Conservation (phyloP, 148 eudicot genomes). For the Amaranthus palmeri region DNA sequence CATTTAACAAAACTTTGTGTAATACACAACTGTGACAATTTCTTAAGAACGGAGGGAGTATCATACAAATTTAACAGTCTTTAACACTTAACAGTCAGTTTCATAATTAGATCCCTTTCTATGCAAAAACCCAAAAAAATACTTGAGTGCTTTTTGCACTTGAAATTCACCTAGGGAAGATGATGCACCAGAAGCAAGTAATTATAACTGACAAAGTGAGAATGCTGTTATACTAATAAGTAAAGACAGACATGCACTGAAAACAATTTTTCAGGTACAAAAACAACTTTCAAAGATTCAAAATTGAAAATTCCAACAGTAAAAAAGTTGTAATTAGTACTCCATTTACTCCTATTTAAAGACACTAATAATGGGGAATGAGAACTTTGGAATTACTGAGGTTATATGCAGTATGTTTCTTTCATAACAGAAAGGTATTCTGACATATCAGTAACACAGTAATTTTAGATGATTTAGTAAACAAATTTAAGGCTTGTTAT, state of each 20-base stretch:
- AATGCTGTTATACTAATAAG: not conserved
- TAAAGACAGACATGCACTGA: slow-evolving; percentile 23
- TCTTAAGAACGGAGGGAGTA: too few relatives aligned
- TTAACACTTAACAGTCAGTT: too few relatives aligned
- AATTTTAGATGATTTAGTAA: not conserved
- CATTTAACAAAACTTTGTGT: too few relatives aligned
- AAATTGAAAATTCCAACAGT: slow-evolving; percentile 9
- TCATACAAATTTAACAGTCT: too few relatives aligned
- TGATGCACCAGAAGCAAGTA: not conserved
- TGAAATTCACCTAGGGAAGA: not conserved
- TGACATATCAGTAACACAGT: not conserved
- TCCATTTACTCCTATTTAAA: not conserved
- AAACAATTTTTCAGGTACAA: slow-evolving; percentile 11
- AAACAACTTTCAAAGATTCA: slow-evolving; percentile 7
- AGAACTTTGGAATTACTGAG: slow-evolving; percentile 14
- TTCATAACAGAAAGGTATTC: not conserved
- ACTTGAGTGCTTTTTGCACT: too few relatives aligned
- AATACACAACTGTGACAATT: too few relatives aligned
- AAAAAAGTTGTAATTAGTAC: not conserved
- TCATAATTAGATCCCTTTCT: not conserved
- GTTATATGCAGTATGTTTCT: not conserved
- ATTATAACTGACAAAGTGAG: not conserved
- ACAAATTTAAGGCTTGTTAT: too few relatives aligned
- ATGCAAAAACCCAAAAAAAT: not conserved
- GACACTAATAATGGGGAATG: not conserved